Conservation (phyloP, 108 stramenopile species). For the Nitzschia putrida region DNA sequence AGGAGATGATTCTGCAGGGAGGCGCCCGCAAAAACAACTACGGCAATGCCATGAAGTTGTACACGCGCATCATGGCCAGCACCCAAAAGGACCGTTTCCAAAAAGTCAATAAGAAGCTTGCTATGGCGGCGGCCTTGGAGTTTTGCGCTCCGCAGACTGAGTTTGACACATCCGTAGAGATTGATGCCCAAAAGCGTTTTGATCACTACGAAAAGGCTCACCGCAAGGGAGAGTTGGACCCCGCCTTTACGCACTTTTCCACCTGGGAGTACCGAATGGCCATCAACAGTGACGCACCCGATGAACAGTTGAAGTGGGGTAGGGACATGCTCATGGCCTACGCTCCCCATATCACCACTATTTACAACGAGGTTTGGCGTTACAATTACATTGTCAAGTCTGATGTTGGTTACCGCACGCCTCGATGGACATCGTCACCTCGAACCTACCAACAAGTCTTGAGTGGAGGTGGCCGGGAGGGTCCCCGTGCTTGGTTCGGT, state of each 20-base stretch:
- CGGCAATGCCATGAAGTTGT: slow-evolving; percentile 44
- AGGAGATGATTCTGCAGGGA: slow-evolving; percentile 37
- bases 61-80: slow-evolving; percentile 39
- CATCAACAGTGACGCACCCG: slow-evolving; percentile 47
- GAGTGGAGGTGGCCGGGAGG: slow-evolving; percentile 50
- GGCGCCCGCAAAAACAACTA: slow-evolving; percentile 39
- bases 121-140: slow-evolving; percentile 52
- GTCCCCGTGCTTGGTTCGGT: slow-evolving; percentile 58
- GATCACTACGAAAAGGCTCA: slow-evolving; percentile 53
- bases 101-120: slow-evolving; percentile 46
- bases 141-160: slow-evolving; percentile 36
- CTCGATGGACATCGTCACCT: slow-evolving; percentile 47
- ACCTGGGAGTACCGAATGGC: slow-evolving; percentile 53
- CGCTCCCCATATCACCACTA: slow-evolving; percentile 52
- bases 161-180: slow-evolving; percentile 27
- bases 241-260: slow-evolving; percentile 36
- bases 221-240: slow-evolving; percentile 49
- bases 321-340: slow-evolving; percentile 51
- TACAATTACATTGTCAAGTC: slow-evolving; percentile 37
- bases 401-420: slow-evolving; percentile 47
- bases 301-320: slow-evolving; percentile 51
- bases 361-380: slow-evolving; percentile 41
- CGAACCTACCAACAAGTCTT: slow-evolving; percentile 51
- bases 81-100: slow-evolving; percentile 42
- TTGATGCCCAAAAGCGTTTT: slow-evolving; percentile 53